These are phyloP conservation scores for Mortierella antarctica DNA, from an alignment of 192 early-diverging fungal species.

Conservation along the genomic window DNA sequence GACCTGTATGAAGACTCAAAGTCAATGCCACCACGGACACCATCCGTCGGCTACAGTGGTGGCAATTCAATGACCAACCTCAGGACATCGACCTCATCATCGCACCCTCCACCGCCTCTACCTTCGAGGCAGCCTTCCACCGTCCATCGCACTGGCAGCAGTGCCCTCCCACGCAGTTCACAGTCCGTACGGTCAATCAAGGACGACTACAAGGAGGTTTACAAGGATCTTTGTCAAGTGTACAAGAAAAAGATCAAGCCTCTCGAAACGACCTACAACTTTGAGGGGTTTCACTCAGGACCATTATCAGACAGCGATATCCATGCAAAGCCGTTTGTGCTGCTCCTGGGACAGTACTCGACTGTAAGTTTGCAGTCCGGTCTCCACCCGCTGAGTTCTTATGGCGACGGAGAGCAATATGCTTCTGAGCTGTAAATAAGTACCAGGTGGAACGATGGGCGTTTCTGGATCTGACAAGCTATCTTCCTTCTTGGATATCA, in stretches of 20 bases:
- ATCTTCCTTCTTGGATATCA: no score
- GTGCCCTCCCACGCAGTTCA: background rate
- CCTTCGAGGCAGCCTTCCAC: slow-evolving; percentile 17
- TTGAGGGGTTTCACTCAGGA: slow-evolving; percentile 84
- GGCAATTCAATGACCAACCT: background rate
- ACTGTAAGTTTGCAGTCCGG: slow-evolving; percentile 55
- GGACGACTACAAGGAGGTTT: slow-evolving; percentile 66
- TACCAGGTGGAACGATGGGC: no score
- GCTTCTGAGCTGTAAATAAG: no score
- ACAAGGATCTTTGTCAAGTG: slow-evolving; percentile 72
- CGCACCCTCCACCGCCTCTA: background rate
- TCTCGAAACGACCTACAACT: slow-evolving; percentile 78
- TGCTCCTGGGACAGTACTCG: slow-evolving; percentile 89
- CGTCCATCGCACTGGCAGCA: slow-evolving; percentile 4
- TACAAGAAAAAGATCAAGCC: slow-evolving; percentile 80
- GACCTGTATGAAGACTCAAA: slow-evolving; percentile 11
- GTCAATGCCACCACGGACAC: background rate
- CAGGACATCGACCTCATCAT: slow-evolving; percentile 5
- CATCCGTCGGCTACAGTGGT: slow-evolving; percentile 17
- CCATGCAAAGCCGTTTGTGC: slow-evolving; percentile 88
- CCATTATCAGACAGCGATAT: slow-evolving; percentile 86
- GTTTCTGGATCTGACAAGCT: no score
- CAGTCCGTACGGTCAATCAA: slow-evolving; percentile 10
- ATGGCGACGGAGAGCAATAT: background rate
- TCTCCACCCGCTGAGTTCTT: background rate